phyloP scores from a whole-genome alignment of 2,329 filamentous ascomycete species.

The Dryadomyces sulphureus region DNA sequence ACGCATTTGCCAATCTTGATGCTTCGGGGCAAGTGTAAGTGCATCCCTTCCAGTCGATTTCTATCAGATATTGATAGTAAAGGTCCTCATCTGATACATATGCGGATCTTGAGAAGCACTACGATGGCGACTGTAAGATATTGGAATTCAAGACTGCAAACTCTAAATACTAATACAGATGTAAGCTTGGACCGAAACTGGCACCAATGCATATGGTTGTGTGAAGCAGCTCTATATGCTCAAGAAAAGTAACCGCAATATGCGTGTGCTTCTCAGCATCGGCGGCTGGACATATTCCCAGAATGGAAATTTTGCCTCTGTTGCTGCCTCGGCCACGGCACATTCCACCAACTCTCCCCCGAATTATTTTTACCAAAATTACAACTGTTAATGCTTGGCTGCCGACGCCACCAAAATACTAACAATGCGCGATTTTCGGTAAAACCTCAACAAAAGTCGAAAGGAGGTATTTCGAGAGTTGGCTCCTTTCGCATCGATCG shows the following conservation, averaged over 20 bases:
- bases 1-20: slow-evolving; percentile 64
- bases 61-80: too few relatives aligned
- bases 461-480: too few relatives aligned
- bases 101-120: neutral
- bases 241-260: slow-evolving; percentile 61
- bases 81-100: neutral
- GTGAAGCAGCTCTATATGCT: slow-evolving; percentile 65
- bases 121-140: neutral
- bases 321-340: slow-evolving; percentile 46
- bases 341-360: too few relatives aligned
- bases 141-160: slow-evolving; percentile 27
- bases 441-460: too few relatives aligned
- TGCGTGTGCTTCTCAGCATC: slow-evolving; percentile 68
- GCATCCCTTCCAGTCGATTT: too few relatives aligned
- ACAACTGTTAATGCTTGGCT: too few relatives aligned
- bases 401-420: too few relatives aligned
- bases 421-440: too few relatives aligned
- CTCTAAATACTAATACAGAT: neutral
- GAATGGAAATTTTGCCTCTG: slow-evolving; percentile 47
- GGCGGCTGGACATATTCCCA: slow-evolving; percentile 76
- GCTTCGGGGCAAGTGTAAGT: slow-evolving; percentile 56
- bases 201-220: slow-evolving; percentile 66
- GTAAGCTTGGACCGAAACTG: slow-evolving; percentile 41
- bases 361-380: too few relatives aligned
- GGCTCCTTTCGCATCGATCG: too few relatives aligned